Conservation (phyloP, 345 rosid species). For the rapeseed (Brassica napus) region DNA sequence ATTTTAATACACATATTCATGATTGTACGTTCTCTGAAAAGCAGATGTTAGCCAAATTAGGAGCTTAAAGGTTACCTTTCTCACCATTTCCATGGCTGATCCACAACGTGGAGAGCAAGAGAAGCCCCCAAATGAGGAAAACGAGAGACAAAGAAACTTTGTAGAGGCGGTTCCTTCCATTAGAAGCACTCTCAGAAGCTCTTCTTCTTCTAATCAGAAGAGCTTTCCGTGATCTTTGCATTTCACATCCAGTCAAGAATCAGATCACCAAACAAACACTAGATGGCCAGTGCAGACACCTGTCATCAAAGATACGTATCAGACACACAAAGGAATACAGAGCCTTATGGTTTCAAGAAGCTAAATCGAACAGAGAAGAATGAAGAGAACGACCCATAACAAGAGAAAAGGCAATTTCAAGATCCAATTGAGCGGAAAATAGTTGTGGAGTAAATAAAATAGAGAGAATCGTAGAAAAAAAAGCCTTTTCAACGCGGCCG, state of each 20-base stretch:
- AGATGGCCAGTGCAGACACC: slow-evolving; percentile 14
- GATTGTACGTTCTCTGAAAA: not conserved
- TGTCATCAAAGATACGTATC: not conserved
- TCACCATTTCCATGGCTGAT: slow-evolving; percentile 63
- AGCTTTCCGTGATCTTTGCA: slow-evolving; percentile 94
- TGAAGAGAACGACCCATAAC: slow-evolving; percentile 1
- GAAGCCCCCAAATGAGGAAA: slow-evolving; percentile 70
- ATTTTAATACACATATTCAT: slow-evolving; percentile 1
- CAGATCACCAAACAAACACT: slow-evolving; percentile 15
- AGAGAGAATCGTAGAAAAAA: not conserved
- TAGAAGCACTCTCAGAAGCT: slow-evolving; percentile 51
- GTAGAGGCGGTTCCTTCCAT: slow-evolving; percentile 52
- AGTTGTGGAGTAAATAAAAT: slow-evolving; percentile 8
- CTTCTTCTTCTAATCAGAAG: slow-evolving; percentile 84
- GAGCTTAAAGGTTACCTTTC: slow-evolving; percentile 44
- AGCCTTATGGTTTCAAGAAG: not conserved
- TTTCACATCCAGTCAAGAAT: slow-evolving; percentile 62
- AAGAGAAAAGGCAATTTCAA: not conserved
- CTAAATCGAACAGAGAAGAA: not conserved
- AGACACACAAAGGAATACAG: slow-evolving; percentile 12
- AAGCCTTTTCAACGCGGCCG: slow-evolving; percentile 31
- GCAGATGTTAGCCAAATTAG: not conserved
- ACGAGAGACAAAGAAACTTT: slow-evolving; percentile 75
- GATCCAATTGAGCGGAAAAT: slow-evolving; percentile 23
- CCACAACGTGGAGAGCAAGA: slow-evolving; percentile 68